Percentiles rank a stretch among this genome's conserved stretches.
These are phyloP conservation scores for Colletotrichum magnum DNA, from an alignment of 2,329 filamentous ascomycete species.

Conservation along the genomic window DNA sequence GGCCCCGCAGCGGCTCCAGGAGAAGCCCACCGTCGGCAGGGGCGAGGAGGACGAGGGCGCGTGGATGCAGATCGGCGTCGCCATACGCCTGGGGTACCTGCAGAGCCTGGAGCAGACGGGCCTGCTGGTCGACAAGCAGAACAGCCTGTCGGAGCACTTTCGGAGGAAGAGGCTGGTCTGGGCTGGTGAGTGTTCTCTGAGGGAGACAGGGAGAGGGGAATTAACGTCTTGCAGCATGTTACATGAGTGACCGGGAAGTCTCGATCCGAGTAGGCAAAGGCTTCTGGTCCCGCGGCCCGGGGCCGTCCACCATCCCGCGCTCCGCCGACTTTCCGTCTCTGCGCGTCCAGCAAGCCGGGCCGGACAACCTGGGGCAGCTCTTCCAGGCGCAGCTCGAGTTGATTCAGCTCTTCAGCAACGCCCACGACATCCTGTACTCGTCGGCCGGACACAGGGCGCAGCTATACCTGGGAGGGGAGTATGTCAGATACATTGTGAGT, in stretches of 20 bases:
- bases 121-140: conserved; percentile 69
- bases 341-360: conserved; percentile 68
- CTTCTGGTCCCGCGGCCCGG: conserved; percentile 81
- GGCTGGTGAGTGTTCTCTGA: conserved; percentile 61
- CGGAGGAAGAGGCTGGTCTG: conserved; percentile 77
- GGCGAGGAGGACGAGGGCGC: conserved; percentile 82
- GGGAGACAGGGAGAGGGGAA: too few relatives aligned
- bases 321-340: conserved; percentile 79
- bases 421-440: conserved; percentile 81
- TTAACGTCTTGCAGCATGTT: conserved; percentile 62
- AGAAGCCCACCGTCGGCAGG: conserved; percentile 74
- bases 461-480: conserved; percentile 78
- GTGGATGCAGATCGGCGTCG: conserved; percentile 83
- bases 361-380: conserved; percentile 77
- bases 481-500: conserved; percentile 76
- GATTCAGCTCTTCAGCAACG: conserved; percentile 80
- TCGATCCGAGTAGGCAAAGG: conserved; percentile 80
- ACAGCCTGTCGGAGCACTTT: conserved; percentile 68
- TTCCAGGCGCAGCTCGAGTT: conserved; percentile 81
- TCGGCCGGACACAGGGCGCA: conserved; percentile 79
- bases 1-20: conserved; percentile 76
- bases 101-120: conserved; percentile 78
- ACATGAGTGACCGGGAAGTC: conserved; percentile 77
- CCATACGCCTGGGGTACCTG: conserved; percentile 78
- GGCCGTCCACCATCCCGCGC: conserved; percentile 74